phyloP scores from a whole-genome alignment of 441 rosid genomes.

The Gossypium schwendimanii region DNA sequence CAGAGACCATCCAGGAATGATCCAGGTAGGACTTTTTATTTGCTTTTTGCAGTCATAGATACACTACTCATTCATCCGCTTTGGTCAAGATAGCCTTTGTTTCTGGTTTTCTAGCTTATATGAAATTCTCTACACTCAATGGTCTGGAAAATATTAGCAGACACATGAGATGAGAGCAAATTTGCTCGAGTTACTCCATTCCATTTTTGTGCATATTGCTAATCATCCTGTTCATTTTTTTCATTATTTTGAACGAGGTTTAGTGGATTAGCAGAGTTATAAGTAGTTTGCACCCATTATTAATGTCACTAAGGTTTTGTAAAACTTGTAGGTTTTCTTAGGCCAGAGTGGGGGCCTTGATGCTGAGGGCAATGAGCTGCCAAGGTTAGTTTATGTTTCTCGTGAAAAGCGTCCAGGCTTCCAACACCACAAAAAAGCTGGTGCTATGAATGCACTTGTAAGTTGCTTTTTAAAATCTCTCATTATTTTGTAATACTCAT shows the following conservation, averaged over 20 bases:
- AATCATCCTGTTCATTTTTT: background rate
- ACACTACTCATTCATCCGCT: background rate
- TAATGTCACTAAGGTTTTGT: slow-evolving; percentile 1
- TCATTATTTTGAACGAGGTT: slow-evolving; percentile 7
- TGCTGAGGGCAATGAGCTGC: slow-evolving; percentile 93
- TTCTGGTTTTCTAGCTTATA: background rate
- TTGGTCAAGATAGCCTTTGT: background rate
- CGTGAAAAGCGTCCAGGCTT: slow-evolving; percentile 97
- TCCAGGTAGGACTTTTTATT: slow-evolving; percentile 50
- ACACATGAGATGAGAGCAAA: background rate
- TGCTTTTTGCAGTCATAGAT: slow-evolving; percentile 8
- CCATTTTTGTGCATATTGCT: background rate
- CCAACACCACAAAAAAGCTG: slow-evolving; percentile 98
- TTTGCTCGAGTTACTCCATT: background rate
- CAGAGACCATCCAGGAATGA: slow-evolving; percentile 99
- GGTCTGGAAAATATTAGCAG: background rate
- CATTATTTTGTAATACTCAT: background rate
- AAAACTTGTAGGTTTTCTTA: slow-evolving; percentile 50
- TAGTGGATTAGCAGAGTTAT: background rate
- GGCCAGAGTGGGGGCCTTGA: slow-evolving; percentile 97
- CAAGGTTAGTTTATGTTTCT: slow-evolving; percentile 92
- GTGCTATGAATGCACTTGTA: slow-evolving; percentile 98
- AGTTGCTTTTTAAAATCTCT: slow-evolving; percentile 26
- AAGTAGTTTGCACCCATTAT: background rate
- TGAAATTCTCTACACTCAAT: background rate